Evolutionary conservation across 768 basidiomycete species (phyloP).

Genomic region (Brasilioporus rufonigricans): DNA sequence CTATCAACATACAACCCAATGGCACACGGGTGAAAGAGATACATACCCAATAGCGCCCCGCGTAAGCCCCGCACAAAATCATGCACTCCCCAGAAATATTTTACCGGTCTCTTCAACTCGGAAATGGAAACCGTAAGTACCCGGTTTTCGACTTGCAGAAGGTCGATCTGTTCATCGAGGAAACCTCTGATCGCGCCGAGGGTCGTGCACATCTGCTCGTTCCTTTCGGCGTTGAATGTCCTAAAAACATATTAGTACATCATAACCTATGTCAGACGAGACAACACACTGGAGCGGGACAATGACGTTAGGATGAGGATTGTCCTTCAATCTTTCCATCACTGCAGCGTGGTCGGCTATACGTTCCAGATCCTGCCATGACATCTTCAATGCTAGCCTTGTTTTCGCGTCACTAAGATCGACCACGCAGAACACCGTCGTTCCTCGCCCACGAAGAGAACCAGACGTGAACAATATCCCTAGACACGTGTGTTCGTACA

Average conservation of each 20-base stretch:
- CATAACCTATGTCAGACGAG: not conserved
- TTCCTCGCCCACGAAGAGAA: conserved; percentile 14
- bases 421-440: conserved; percentile 6
- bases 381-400: not conserved
- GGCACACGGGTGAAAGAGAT: not conserved
- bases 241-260: not conserved
- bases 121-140: too few relatives aligned
- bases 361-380: conserved; percentile 1
- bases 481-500: not conserved
- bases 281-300: not conserved
- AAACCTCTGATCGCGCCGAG: too few relatives aligned
- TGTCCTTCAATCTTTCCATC: not conserved
- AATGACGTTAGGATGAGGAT: not conserved
- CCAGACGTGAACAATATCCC: not conserved
- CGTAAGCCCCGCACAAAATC: too few relatives aligned
- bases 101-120: too few relatives aligned
- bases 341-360: not conserved
- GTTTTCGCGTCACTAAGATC: not conserved
- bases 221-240: not conserved
- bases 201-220: too few relatives aligned
- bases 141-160: too few relatives aligned
- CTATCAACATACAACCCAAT: too few relatives aligned
- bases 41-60: not conserved
- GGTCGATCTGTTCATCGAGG: too few relatives aligned
- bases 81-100: too few relatives aligned